Evolutionary conservation across 2,329 filamentous ascomycete genomes (phyloP).

Genomic region (Hypoxylon sp.): DNA sequence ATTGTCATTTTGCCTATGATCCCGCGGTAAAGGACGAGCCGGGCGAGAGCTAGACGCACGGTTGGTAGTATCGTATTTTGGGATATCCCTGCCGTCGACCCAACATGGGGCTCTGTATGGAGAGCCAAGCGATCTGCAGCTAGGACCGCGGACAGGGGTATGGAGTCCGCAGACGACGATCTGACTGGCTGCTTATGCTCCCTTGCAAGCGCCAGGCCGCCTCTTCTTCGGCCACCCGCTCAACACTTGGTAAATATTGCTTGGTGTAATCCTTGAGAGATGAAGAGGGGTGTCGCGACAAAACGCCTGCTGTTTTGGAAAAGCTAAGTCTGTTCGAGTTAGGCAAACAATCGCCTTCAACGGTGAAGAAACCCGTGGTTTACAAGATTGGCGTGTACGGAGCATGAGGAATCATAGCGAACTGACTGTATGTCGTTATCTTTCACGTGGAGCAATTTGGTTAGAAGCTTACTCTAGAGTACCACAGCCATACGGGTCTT

Average conservation of each 20-base stretch:
- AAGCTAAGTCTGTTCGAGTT: slow-evolving; percentile 25
- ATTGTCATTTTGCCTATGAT: slow-evolving; percentile 34
- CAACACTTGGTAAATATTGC: slow-evolving; percentile 38
- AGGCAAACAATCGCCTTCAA: slow-evolving; percentile 16
- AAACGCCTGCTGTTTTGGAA: slow-evolving; percentile 49
- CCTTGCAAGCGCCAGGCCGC: slow-evolving; percentile 54
- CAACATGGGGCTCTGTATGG: slow-evolving; percentile 48
- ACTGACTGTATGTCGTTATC: slow-evolving; percentile 5
- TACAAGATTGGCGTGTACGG: slow-evolving; percentile 8
- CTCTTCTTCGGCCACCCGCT: slow-evolving; percentile 46
- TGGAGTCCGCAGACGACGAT: slow-evolving; percentile 24
- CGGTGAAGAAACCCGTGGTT: slow-evolving; percentile 23
- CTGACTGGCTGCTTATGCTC: slow-evolving; percentile 45
- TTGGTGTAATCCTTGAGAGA: slow-evolving; percentile 43
- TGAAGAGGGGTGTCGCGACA: slow-evolving; percentile 46
- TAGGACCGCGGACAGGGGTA: slow-evolving; percentile 47
- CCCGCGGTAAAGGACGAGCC: slow-evolving; percentile 31
- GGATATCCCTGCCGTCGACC: slow-evolving; percentile 33
- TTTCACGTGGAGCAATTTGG: slow-evolving; percentile 14
- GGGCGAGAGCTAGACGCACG: slow-evolving; percentile 42
- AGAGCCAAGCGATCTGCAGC: slow-evolving; percentile 54
- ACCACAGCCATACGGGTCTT: slow-evolving; percentile 17
- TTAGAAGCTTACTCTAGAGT: slow-evolving; percentile 14
- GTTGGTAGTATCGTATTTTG: slow-evolving; percentile 36
- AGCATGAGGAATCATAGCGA: slow-evolving; percentile 11